Evolutionary conservation across 345 rosid genomes (phyloP).

Genomic region (Pugionium dolabratum): DNA sequence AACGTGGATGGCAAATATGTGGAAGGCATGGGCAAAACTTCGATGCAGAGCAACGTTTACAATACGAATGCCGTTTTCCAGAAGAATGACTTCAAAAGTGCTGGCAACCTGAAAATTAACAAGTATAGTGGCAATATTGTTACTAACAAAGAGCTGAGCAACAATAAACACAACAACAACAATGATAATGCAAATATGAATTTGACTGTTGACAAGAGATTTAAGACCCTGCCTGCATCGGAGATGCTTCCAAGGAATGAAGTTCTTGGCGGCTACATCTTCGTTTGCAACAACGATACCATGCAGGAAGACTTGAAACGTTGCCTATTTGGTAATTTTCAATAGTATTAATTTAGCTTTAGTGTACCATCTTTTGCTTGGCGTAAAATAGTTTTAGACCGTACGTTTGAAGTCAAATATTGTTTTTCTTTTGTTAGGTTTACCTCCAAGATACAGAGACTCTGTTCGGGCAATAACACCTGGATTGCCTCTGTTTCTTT

Average conservation of each 20-base stretch:
- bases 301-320: conserved; percentile 98
- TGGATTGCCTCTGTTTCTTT: conserved; percentile 94
- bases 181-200: conserved; percentile 46
- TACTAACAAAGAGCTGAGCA: conserved; percentile 50
- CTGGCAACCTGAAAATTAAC: conserved; percentile 52
- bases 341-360: background rate
- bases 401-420: no score
- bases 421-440: conserved; percentile 50
- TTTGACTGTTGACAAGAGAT: conserved; percentile 42
- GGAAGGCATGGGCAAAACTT: conserved; percentile 57
- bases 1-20: conserved; percentile 63
- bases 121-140: conserved; percentile 67
- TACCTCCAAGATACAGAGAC: conserved; percentile 97
- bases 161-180: conserved; percentile 44
- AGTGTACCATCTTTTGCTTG: background rate
- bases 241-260: conserved; percentile 94
- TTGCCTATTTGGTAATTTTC: conserved; percentile 75
- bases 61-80: conserved; percentile 71
- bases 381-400: background rate
- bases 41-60: conserved; percentile 56
- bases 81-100: conserved; percentile 56
- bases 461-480: conserved; percentile 98
- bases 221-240: conserved; percentile 86
- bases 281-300: conserved; percentile 97
- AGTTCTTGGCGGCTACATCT: conserved; percentile 98